These are phyloP conservation scores for Hemileccinum rubropunctum DNA, from an alignment of 768 basidiomycete genomes.

Conservation along the genomic window DNA sequence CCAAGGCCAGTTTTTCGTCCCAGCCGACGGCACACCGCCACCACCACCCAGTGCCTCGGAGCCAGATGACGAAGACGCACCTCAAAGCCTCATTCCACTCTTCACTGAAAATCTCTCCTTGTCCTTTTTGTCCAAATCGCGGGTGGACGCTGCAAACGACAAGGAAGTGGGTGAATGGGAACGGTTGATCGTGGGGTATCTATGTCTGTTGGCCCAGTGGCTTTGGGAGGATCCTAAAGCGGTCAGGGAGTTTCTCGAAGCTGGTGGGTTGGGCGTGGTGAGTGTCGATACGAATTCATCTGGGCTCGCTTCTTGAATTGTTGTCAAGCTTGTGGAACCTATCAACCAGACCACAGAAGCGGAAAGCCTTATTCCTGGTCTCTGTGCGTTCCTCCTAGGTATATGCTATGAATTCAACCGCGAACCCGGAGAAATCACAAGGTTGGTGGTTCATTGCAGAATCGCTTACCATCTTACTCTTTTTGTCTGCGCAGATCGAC, in stretches of 20 bases:
- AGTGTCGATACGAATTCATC: constrained; percentile 31
- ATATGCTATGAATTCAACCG: constrained; percentile 96
- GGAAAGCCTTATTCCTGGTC: constrained; percentile 83
- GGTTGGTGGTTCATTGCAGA: constrained; percentile 43
- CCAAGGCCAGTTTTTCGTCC: constrained; percentile 64
- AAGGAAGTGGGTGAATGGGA: constrained; percentile 88
- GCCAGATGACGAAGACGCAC: constrained; percentile 57
- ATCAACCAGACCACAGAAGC: constrained; percentile 87
- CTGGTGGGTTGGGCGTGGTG: constrained; percentile 88
- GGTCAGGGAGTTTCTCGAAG: constrained; percentile 85
- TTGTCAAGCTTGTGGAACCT: constrained; percentile 80
- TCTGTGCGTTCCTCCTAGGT: constrained; percentile 89
- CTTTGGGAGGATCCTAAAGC: constrained; percentile 93
- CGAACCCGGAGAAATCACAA: constrained; percentile 93
- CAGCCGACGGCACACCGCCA: constrained; percentile 58
- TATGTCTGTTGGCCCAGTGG: constrained; percentile 86
- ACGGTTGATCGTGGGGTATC: constrained; percentile 79
- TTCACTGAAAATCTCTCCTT: constrained; percentile 89
- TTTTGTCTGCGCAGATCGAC: constrained; percentile 52
- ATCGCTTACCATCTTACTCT: too few species aligned
- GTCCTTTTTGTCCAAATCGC: constrained; percentile 72
- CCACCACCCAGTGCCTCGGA: constrained; percentile 29
- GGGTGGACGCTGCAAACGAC: constrained; percentile 48
- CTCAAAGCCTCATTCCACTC: constrained; percentile 77
- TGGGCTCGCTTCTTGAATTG: not conserved